These are phyloP conservation scores for Dittrichia graveolens DNA, from an alignment of 129 eudicot genomes.

Conservation along the genomic window DNA sequence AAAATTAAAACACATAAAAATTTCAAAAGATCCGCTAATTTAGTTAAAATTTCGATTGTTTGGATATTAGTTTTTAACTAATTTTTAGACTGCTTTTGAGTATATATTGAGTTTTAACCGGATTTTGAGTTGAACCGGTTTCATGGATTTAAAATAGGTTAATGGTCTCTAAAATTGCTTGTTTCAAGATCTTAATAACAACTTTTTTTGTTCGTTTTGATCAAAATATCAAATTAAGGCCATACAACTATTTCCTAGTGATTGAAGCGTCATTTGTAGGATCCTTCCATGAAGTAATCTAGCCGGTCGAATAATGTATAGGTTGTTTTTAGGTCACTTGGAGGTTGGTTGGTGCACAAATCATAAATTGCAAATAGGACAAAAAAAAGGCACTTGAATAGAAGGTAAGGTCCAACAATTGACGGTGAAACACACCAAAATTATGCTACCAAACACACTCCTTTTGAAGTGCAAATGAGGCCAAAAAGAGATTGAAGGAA, in stretches of 20 bases:
- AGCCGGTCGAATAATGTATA: constrained; percentile 2
- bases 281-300: neutral
- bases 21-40: too few species aligned
- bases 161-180: too few species aligned
- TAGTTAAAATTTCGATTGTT: too few species aligned
- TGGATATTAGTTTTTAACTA: too few species aligned
- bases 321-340: constrained; percentile 10
- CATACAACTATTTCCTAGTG: neutral
- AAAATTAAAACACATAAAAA: too few species aligned
- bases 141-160: too few species aligned
- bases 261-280: neutral
- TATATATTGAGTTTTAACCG: too few species aligned
- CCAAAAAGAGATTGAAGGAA: constrained; percentile 33
- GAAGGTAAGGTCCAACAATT: constrained; percentile 1
- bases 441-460: constrained; percentile 41
- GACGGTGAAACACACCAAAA: constrained; percentile 2
- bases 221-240: neutral
- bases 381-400: constrained; percentile 34
- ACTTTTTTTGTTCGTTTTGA: too few species aligned
- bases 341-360: constrained; percentile 24
- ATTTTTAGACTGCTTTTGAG: too few species aligned
- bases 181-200: too few species aligned
- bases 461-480: constrained; percentile 27
- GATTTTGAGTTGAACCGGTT: too few species aligned
- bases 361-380: constrained; percentile 27